Percentiles rank a stretch among this genome's conserved stretches.
These are phyloP conservation scores for Peronospora destructor DNA, from an alignment of 352 stramenopile species.

Conservation along the genomic window DNA sequence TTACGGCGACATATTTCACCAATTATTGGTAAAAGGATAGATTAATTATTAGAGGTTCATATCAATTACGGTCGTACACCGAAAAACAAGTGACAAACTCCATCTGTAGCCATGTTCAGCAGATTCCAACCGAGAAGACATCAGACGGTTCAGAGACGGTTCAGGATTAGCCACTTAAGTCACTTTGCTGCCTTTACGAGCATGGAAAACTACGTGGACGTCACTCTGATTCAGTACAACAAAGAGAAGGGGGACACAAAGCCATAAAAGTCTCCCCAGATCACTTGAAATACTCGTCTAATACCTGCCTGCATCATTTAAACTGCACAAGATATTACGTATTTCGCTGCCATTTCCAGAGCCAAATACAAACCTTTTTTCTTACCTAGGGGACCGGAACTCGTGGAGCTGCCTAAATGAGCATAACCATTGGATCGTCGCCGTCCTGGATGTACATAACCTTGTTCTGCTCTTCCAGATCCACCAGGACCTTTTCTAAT, in stretches of 20 bases:
- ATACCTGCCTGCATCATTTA: neutral
- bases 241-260: conserved; percentile 21
- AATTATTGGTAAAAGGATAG: conserved; percentile 3
- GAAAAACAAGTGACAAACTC: no score
- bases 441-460: conserved; percentile 86
- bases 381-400: neutral
- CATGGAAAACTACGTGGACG: conserved; percentile 70
- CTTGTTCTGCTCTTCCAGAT: conserved; percentile 84
- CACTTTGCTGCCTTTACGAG: conserved; percentile 59
- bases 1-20: no score
- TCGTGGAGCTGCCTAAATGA: conserved; percentile 50
- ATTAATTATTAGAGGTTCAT: conserved; percentile 4
- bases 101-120: neutral
- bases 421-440: conserved; percentile 75
- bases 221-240: conserved; percentile 62
- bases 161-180: conserved; percentile 30
- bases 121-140: neutral
- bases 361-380: conserved; percentile 26
- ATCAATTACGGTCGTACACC: no score
- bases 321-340: conserved; percentile 18
- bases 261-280: neutral
- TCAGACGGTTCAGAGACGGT: neutral
- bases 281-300: neutral
- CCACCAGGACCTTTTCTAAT: conserved; percentile 61
- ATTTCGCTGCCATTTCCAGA: conserved; percentile 19